phyloP scores from a whole-genome alignment of 23 red algal genomes.

The Cyanidiococcus yangmingshanensis region DNA sequence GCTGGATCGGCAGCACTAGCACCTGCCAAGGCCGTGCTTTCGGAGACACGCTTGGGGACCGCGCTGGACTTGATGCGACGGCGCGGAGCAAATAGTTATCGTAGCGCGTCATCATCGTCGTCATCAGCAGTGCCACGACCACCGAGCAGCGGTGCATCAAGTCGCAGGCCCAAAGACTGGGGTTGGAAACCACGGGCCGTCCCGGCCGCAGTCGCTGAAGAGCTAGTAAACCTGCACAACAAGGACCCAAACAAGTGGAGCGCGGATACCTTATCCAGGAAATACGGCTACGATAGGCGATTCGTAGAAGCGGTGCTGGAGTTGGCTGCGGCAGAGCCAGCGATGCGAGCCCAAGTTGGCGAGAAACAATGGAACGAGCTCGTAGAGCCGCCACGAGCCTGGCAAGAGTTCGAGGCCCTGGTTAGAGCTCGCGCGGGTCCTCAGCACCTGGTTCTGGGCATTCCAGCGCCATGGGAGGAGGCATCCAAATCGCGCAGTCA shows the following conservation, averaged over 20 bases:
- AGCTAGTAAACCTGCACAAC: background rate
- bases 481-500: background rate
- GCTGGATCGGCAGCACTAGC: too few species aligned
- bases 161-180: too few species aligned
- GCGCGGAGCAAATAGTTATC: too few species aligned
- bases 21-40: too few species aligned
- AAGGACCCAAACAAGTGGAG: background rate
- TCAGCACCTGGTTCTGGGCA: background rate
- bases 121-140: too few species aligned
- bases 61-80: too few species aligned
- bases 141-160: too few species aligned
- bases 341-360: background rate
- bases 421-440: background rate
- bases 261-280: background rate
- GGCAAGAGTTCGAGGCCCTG: background rate
- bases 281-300: background rate
- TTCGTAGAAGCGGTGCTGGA: background rate
- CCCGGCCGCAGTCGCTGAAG: background rate
- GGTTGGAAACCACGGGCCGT: background rate
- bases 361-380: background rate
- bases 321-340: background rate
- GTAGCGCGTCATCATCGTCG: too few species aligned
- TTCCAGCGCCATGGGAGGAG: background rate
- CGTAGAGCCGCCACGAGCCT: background rate
- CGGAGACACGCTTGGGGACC: too few species aligned